Evolutionary conservation across 176 grass and related monocot genomes (phyloP).

Genomic region (Triticum timopheevii): DNA sequence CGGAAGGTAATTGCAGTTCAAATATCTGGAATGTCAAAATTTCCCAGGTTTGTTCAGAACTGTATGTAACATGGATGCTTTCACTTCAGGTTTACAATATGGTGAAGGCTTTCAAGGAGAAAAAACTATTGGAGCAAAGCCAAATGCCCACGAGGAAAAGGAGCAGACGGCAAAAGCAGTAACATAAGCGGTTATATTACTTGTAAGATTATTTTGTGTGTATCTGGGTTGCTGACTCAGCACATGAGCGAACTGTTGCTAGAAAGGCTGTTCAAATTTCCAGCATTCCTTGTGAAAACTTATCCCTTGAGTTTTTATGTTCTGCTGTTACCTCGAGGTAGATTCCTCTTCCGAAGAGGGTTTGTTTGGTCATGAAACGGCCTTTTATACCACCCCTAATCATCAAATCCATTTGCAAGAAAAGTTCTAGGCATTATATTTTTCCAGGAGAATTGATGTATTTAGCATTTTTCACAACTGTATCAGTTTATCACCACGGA

Average conservation of each 20-base stretch:
- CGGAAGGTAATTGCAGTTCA: conserved; percentile 61
- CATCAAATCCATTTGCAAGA: too few species aligned
- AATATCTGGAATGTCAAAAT: background rate
- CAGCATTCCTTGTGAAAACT: background rate
- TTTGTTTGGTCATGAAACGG: background rate
- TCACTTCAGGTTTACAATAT: conserved; percentile 84
- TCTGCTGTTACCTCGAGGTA: background rate
- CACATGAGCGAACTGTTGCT: background rate
- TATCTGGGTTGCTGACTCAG: background rate
- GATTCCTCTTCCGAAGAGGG: background rate
- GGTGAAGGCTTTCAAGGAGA: conserved; percentile 63
- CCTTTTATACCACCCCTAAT: background rate
- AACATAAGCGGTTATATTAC: background rate
- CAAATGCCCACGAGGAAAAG: conserved; percentile 50
- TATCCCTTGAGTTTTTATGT: background rate
- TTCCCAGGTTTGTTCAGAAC: background rate
- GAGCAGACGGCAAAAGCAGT: conserved; percentile 28
- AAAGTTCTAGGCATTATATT: too few species aligned
- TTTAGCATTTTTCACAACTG: too few species aligned
- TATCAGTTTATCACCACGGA: too few species aligned
- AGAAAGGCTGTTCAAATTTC: background rate
- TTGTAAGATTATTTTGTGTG: conserved; percentile 2
- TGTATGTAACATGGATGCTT: background rate
- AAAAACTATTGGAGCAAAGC: conserved; percentile 23
- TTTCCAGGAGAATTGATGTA: too few species aligned